Conservation (phyloP, 768 basidiomycete species). For the Suillus luteus region DNA sequence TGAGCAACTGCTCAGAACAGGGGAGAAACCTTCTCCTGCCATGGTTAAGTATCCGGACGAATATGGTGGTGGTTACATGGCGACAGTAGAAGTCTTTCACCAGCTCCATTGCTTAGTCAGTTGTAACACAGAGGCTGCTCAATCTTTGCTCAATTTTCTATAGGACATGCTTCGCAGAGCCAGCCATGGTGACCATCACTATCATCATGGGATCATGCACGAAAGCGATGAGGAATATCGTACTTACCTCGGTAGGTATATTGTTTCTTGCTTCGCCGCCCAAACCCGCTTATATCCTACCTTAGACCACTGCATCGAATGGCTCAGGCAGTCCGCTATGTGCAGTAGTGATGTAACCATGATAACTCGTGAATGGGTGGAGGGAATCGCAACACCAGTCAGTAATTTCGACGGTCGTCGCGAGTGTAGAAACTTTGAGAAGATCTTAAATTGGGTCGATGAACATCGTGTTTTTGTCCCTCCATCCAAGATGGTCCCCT, state of each 20-base stretch:
- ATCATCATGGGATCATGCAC: slow-evolving; percentile 2
- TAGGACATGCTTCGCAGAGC: slow-evolving; percentile 16
- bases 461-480: neutral
- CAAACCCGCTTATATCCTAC: neutral
- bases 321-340: slow-evolving; percentile 15
- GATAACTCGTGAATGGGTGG: slow-evolving; percentile 16
- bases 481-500: neutral
- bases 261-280: neutral
- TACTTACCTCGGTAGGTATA: slow-evolving; percentile 11
- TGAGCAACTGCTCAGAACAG: slow-evolving; percentile 15
- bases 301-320: slow-evolving; percentile 17
- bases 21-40: slow-evolving; percentile 7
- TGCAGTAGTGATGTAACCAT: slow-evolving; percentile 15
- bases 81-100: slow-evolving; percentile 14
- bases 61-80: slow-evolving; percentile 20
- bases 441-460: neutral
- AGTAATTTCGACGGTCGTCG: slow-evolving; percentile 1
- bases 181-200: slow-evolving; percentile 10
- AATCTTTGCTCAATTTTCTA: neutral
- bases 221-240: neutral
- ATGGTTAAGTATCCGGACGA: slow-evolving; percentile 13
- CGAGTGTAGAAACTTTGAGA: slow-evolving; percentile 5
- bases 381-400: neutral
- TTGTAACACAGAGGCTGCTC: neutral
- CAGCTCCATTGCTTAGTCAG: slow-evolving; percentile 17